Percentiles rank a stretch among this genome's conserved stretches.
Evolutionary conservation across 1,284 basidiomycete species (phyloP).

Genomic region (Mycosarcoma maydis): DNA sequence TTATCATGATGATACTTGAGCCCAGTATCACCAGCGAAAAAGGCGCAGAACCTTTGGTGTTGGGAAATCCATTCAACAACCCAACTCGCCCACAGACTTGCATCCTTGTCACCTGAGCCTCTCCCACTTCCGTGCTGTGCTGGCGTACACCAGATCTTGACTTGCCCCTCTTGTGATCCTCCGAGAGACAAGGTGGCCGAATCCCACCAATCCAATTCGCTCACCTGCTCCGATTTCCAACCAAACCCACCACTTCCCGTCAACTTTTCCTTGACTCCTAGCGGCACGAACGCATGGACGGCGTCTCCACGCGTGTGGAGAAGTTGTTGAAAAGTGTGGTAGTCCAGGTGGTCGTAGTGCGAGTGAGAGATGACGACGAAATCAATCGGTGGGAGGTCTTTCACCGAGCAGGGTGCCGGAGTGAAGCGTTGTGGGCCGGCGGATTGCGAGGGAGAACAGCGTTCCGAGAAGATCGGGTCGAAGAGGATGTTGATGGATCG

Average conservation of each 20-base stretch:
- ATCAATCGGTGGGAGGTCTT: conserved; percentile 57
- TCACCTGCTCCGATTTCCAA: conserved; percentile 43
- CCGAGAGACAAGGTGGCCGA: conserved; percentile 15
- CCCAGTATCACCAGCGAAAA: conserved; percentile 64
- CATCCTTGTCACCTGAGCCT: conserved; percentile 46
- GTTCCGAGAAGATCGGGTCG: conserved; percentile 62
- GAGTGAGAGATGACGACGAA: conserved; percentile 63
- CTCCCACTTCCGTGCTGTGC: conserved; percentile 64
- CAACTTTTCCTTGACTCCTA: conserved; percentile 59
- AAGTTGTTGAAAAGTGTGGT: conserved; percentile 48
- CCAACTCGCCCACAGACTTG: conserved; percentile 61
- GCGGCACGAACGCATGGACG: conserved; percentile 57
- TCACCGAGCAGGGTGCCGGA: conserved; percentile 49
- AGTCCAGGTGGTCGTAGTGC: conserved; percentile 66
- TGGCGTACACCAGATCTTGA: conserved; percentile 55
- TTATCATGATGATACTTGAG: conserved; percentile 52
- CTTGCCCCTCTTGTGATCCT: not conserved
- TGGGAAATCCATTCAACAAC: conserved; percentile 31
- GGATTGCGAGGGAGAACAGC: conserved; percentile 61
- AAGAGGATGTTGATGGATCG: conserved; percentile 56
- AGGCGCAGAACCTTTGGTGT: conserved; percentile 35
- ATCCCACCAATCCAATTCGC: conserved; percentile 66
- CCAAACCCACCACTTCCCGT: conserved; percentile 27
- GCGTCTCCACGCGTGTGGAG: conserved; percentile 19
- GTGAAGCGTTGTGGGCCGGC: conserved; percentile 57